These are phyloP conservation scores for Thielaviopsis populi DNA, from an alignment of 2,329 filamentous ascomycete genomes.

Conservation along the genomic window DNA sequence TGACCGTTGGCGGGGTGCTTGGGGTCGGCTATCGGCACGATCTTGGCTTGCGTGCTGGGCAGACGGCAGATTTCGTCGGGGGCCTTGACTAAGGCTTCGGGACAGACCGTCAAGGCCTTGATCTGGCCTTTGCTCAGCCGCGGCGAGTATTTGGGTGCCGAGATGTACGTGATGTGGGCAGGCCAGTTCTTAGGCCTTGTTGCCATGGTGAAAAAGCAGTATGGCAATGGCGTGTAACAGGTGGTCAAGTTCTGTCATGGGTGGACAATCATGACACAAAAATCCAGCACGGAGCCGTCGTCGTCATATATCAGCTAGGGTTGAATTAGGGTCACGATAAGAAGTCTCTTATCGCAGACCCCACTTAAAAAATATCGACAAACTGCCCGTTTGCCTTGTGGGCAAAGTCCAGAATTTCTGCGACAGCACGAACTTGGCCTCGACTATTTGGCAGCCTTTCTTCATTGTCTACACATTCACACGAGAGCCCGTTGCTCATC, in stretches of 20 bases:
- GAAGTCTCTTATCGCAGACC: constrained; percentile 11
- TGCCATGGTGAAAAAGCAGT: constrained; percentile 1
- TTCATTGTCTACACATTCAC: not conserved
- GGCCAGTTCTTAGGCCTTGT: constrained; percentile 44
- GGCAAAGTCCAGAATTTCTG: constrained; percentile 11
- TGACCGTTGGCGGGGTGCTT: constrained; percentile 44
- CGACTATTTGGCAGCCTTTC: not conserved
- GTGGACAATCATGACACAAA: not conserved
- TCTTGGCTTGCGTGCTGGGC: constrained; percentile 36
- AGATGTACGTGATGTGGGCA: constrained; percentile 35
- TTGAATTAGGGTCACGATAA: constrained; percentile 13
- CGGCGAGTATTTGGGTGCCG: constrained; percentile 33
- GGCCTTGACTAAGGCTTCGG: constrained; percentile 22
- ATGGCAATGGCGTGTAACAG: not conserved
- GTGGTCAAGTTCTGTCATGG: too few species aligned
- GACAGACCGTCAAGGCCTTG: constrained; percentile 19
- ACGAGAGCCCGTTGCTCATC: not conserved
- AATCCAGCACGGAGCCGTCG: not conserved
- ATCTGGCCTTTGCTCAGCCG: constrained; percentile 31
- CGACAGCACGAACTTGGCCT: constrained; percentile 8
- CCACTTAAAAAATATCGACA: constrained; percentile 17
- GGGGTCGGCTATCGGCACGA: constrained; percentile 35
- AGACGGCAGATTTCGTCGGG: constrained; percentile 27
- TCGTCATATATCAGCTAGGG: not conserved
- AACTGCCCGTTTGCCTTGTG: not conserved